Evolutionary conservation across 495 filamentous ascomycete genomes (phyloP).

Genomic region (Chlorociboria aeruginascens): DNA sequence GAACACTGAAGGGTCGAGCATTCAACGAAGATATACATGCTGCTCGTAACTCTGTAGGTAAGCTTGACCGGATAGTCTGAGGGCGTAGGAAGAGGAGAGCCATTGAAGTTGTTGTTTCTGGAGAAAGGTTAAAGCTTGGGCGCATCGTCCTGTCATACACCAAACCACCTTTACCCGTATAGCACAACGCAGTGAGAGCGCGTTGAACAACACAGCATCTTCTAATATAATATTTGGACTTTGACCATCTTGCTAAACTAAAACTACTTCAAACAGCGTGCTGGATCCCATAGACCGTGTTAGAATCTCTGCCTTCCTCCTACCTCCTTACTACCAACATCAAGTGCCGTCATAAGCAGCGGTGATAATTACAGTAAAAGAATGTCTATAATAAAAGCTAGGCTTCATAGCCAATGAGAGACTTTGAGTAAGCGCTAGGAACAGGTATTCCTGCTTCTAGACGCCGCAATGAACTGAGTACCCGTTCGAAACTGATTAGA

Average conservation of each 20-base stretch:
- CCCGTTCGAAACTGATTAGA: not conserved
- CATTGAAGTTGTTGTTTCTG: slow-evolving; percentile 9
- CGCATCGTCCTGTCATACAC: too few species aligned
- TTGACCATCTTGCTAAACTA: too few species aligned
- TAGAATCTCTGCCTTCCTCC: too few species aligned
- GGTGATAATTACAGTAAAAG: not conserved
- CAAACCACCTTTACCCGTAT: too few species aligned
- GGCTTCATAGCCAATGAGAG: slow-evolving; percentile 11
- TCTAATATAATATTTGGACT: too few species aligned
- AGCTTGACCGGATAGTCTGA: not conserved
- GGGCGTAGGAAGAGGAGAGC: slow-evolving; percentile 13
- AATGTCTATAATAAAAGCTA: not conserved
- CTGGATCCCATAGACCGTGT: too few species aligned
- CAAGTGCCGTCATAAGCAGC: not conserved
- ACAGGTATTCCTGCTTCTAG: slow-evolving; percentile 12
- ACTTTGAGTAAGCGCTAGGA: slow-evolving; percentile 11
- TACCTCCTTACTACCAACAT: too few species aligned
- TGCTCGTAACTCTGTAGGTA: slow-evolving; percentile 15
- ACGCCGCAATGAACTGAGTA: slow-evolving; percentile 8
- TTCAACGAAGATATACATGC: slow-evolving; percentile 12
- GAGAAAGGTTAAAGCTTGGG: not conserved
- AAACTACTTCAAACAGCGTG: too few species aligned
- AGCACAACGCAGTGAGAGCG: too few species aligned
- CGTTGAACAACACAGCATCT: too few species aligned
- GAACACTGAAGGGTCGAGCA: slow-evolving; percentile 51